A percentile compares a stretch with the other conserved stretches of the same genome.
Conservation (phyloP, 176 grass and related monocot genomes). For the Cenchrus americanus region DNA sequence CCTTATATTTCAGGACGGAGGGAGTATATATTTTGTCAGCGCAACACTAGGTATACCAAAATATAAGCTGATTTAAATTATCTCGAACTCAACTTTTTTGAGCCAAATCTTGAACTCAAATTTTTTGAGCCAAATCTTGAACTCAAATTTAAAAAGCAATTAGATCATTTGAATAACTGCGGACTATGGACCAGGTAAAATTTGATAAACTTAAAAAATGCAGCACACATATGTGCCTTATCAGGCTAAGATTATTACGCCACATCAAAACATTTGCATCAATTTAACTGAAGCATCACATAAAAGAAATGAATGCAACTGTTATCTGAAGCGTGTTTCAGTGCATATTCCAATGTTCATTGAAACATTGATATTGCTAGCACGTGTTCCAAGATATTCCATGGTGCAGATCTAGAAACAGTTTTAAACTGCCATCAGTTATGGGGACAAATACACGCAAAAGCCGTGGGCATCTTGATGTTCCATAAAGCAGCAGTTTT, state of each 20-base stretch:
- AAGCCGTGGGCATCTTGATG: constrained; percentile 15
- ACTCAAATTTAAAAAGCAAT: background rate
- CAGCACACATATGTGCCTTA: background rate
- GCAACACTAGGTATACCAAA: background rate
- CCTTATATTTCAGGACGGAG: too few relatives aligned
- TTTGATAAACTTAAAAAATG: background rate
- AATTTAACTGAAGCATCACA: background rate
- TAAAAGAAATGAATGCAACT: constrained; percentile 6
- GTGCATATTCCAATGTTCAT: constrained; percentile 20
- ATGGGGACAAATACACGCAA: background rate
- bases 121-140: too few relatives aligned
- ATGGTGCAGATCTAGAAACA: constrained; percentile 20
- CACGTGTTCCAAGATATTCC: constrained; percentile 5
- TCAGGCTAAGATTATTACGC: background rate
- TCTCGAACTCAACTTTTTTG: background rate
- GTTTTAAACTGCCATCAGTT: constrained; percentile 9
- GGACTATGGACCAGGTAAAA: background rate
- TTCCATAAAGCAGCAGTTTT: background rate
- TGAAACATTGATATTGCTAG: constrained; percentile 29
- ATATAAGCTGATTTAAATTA: background rate
- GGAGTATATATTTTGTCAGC: too few relatives aligned
- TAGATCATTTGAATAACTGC: background rate
- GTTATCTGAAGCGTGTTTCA: constrained; percentile 1
- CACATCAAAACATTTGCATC: constrained; percentile 11
- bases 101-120: background rate